Base-by-base conservation (phyloP, 192 early-diverging fungal genomes). In the Podila epicladia region DNA sequence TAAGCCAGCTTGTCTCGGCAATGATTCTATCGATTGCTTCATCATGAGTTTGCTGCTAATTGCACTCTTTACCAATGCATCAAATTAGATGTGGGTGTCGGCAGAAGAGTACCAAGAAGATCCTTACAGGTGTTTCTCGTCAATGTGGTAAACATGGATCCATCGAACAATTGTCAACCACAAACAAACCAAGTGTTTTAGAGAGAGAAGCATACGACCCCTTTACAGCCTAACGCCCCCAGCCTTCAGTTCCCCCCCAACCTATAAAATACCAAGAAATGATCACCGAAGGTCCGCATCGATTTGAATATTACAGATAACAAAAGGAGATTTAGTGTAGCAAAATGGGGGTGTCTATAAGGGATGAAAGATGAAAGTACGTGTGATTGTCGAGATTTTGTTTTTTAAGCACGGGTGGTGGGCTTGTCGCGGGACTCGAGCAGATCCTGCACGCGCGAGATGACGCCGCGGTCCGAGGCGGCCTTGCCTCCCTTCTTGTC, bases 61-160 rank as follows among this genome's bases (percentile, higher is more conserved):
- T 9, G 22, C 1, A 5, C 28, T 5, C 58, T 29, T 24, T 32
- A 38, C 9, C 38, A 45, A 28, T n/a, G 13, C 28, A 38, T 9
- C 66, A 32, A 55, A 31, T 6, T 83, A 90, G 91, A 97, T 99
- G 95, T 99, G 98, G 98, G 91, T 99, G 15, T 95, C 96, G 6
- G 94, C 98, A 58, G 97, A 98, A 83, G 97, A 99, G 86, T 95
- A 95, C 78, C 93, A 97, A 75, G 97, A 99, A 84, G 96, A 99
- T 82, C 95, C 96, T 6, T 96, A 98, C 65, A 92, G 76, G 66
- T 79, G 76, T 80, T 80, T 80, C 77, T 80, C 71, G 12, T 80
- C 71, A 29, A 73, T 80, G 71, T 80, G 71, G 71, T 80, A 68
- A 38, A 65, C 28, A 61, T 31, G 9, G 29, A 19, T 33, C 19